Base-by-base conservation (phyloP, 2,329 filamentous ascomycete species). In the Aureobasidium sp. region DNA sequence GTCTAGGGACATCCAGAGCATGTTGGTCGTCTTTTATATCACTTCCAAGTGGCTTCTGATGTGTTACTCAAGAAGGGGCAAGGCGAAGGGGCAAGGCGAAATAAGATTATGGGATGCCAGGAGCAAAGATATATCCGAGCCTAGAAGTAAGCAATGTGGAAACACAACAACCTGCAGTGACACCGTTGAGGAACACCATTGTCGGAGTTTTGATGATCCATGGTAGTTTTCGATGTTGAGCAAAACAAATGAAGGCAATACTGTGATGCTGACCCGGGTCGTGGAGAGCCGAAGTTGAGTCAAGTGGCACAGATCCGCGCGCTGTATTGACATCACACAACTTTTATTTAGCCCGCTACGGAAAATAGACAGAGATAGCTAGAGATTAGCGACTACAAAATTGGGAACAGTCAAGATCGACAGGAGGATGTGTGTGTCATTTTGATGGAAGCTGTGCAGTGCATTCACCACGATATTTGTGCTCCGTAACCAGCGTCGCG, bases 231-330 rank as follows among this genome's bases (percentile, higher is more conserved):
- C 42, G 29, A 3, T 22, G 42, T 59, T 59, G 55, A 20, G 55
- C 34, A 27, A 20, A 39, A 48, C 55, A 31, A 59, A 48, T 15
- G 20, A 48, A 37, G 27, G 20, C n/a, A 22, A 31, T 59, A 34
- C 41, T 59, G 34, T 20, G 44, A 29, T 47, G 42, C 42, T 59
- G 42, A 59, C 42, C 29, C 51, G 51, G 55, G 55, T 31, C 42
- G 41, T 48, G 55, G 55, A 59, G 55, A 59, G 44, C 55, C 55
- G 55, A 59, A 47, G 44, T 44, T 39, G 42, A 59, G 31, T 36
- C 14, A n/a, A 57, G 39, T 22, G 25, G 15, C 52, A 25, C 48
- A 55, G 36, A 55, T 42, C 37, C 41, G 39, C 51, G 17, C 22
- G 6, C 17, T 45, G 17, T 34, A 17, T 36, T 36, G 53, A 57